Evolutionary conservation across 163 green algal genomes (phyloP), one percentile per base, ranked within the genome.

Genomic region (Chloromonas sp.): DNA sequence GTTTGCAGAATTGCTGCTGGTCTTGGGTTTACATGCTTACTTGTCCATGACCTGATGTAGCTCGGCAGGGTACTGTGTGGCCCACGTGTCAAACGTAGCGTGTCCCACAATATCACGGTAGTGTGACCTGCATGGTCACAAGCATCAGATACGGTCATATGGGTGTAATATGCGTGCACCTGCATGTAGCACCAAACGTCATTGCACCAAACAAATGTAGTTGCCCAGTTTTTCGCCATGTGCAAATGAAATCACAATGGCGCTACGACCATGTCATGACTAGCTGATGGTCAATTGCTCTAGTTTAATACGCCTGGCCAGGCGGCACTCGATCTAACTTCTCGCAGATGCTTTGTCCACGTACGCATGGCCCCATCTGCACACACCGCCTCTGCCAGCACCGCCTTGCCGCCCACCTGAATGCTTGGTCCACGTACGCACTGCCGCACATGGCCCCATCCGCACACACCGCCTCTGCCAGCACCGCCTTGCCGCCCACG

Each of bases 331-430:
- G 36, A 36, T 36, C 36, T 36, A 36, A 36, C 36, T 36, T 36
- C 36, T 36, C 36, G 36, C 36, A 36, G 36, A 36, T 36, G 36
- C 36, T 36, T 36, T 36, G 36, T 36, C 36, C 36, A 36, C 36
- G 11, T 2, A 58, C 2, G 78, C 82, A 88, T 78, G 3, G 60
- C 82, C 1, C 85, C 85, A 15, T 74, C 36, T 8, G 66, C 85
- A 13, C 62, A 71, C 11, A 86, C 85, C 66, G 85, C 85, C 82
- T 84, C 76, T 0, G 66, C 82, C 60, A 88, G 82, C 36, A 86
- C 85, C 1, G 60, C 14, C 15, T 0, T 61, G 13, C 78, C 1
- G 61, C 78, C 61, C 36, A 81, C 78, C n/a, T n/a, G 36, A 88
- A 88, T 15, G 57, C 66, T 2, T 71, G 1, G 60, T 88, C 85